Evolutionary conservation across 495 filamentous ascomycete species (phyloP).

Genomic region (Sporormia fimetaria): DNA sequence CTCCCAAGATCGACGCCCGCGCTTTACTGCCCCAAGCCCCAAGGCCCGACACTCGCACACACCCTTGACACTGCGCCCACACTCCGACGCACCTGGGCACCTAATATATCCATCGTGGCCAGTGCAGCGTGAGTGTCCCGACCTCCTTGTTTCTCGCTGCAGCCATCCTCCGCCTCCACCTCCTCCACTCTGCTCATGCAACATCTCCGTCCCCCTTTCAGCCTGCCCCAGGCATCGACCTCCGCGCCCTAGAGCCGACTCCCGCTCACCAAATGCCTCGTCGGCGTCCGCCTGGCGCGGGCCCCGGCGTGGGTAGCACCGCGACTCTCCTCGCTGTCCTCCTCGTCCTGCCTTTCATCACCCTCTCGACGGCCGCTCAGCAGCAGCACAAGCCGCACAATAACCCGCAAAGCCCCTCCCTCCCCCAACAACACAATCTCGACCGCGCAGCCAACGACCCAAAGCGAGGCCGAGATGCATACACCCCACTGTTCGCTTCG

Average conservation of each 20-base stretch:
- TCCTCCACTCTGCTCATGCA: conserved; percentile 17
- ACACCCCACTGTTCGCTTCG: conserved; percentile 38
- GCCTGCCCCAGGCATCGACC: conserved; percentile 15
- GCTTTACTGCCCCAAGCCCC: too few relatives aligned
- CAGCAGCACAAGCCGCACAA: conserved; percentile 31
- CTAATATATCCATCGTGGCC: too few relatives aligned
- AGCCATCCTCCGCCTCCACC: conserved; percentile 1
- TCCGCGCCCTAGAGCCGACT: conserved; percentile 14
- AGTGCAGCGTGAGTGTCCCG: too few relatives aligned
- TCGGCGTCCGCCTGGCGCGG: conserved; percentile 32
- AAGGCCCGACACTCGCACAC: too few relatives aligned
- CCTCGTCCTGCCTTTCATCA: conserved; percentile 23
- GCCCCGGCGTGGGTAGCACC: conserved; percentile 31
- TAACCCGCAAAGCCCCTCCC: conserved; percentile 21
- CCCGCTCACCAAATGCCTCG: conserved; percentile 20
- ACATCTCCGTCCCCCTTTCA: conserved; percentile 14
- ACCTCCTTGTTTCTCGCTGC: neutral
- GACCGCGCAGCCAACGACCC: conserved; percentile 15
- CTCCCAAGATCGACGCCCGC: too few relatives aligned
- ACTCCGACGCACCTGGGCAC: too few relatives aligned
- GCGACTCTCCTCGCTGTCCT: conserved; percentile 24
- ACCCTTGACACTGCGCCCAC: too few relatives aligned
- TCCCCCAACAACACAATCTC: conserved; percentile 7
- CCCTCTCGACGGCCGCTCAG: conserved; percentile 29
- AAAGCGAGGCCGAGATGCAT: conserved; percentile 23